Percentiles rank a stretch among this genome's conserved stretches.
phyloP scores from a whole-genome alignment of 2,329 filamentous ascomycete species.

The Monilinia fructigena region DNA sequence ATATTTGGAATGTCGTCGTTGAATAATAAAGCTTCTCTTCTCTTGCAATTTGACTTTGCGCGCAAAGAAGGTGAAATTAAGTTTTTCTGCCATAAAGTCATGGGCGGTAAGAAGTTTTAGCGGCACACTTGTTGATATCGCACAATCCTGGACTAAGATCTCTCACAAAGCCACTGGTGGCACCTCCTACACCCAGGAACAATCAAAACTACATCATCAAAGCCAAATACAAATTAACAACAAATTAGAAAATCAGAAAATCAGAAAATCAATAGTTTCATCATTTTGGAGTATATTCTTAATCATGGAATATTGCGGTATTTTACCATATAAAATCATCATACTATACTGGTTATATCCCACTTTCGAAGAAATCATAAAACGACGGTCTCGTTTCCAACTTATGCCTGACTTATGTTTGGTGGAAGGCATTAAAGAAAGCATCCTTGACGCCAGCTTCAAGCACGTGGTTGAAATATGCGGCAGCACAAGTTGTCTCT shows the following conservation, averaged over 20 bases:
- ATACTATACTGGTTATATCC: not conserved
- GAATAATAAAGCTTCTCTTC: not conserved
- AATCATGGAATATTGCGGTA: not conserved
- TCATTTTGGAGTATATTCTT: not conserved
- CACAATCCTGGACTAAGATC: not conserved
- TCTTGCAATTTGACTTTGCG: not conserved
- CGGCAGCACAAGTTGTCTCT: not conserved
- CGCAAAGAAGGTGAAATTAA: not conserved
- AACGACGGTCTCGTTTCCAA: not conserved
- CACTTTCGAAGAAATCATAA: not conserved
- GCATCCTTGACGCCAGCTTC: slow-evolving; percentile 9
- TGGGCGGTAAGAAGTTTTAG: not conserved
- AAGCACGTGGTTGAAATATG: slow-evolving; percentile 10
- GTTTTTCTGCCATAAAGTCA: not conserved
- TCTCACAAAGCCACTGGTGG: not conserved
- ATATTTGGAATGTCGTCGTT: slow-evolving; percentile 47
- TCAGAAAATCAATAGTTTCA: not conserved
- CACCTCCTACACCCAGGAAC: too few relatives aligned
- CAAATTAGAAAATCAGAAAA: too few relatives aligned
- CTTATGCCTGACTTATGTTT: not conserved
- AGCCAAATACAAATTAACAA: too few relatives aligned
- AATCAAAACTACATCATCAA: too few relatives aligned
- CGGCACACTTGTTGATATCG: too few relatives aligned
- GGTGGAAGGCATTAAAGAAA: not conserved
- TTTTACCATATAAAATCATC: not conserved